Conservation (phyloP, 176 grass and related monocot species). For the Triticum timopheevii region DNA sequence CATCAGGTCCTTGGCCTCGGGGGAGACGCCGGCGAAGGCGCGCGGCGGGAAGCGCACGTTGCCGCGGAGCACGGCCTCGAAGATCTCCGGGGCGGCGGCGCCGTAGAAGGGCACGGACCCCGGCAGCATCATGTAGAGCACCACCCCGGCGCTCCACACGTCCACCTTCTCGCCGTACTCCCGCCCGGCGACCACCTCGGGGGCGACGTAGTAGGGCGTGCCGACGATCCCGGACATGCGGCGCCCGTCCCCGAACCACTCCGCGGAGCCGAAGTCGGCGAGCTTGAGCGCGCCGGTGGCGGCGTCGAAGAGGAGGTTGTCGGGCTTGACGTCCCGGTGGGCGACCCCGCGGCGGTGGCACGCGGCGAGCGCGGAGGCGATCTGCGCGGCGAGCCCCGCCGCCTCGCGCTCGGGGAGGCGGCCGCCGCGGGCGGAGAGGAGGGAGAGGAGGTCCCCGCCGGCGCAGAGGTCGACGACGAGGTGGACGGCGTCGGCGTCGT, state of each 20-base stretch:
- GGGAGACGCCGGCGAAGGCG: conserved; percentile 53
- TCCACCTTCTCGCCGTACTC: conserved; percentile 79
- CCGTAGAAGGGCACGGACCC: conserved; percentile 69
- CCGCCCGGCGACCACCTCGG: conserved; percentile 64
- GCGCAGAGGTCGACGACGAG: conserved; percentile 69
- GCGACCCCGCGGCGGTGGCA: conserved; percentile 79
- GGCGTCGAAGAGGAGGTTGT: conserved; percentile 72
- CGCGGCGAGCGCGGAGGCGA: conserved; percentile 37
- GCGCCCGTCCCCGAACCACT: conserved; percentile 62
- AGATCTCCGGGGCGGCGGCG: conserved; percentile 48
- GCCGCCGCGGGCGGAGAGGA: conserved; percentile 40
- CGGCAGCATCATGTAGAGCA: conserved; percentile 71
- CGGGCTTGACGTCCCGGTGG: conserved; percentile 88
- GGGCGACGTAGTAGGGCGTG: conserved; percentile 75
- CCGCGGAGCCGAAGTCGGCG: conserved; percentile 72
- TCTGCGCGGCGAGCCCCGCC: conserved; percentile 24
- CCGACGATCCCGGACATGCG: conserved; percentile 65
- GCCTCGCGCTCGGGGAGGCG: conserved; percentile 68
- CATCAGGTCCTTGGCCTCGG: conserved; percentile 75
- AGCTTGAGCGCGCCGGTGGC: conserved; percentile 52
- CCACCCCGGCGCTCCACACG: conserved; percentile 86
- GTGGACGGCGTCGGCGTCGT: conserved; percentile 58
- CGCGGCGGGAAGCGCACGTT: conserved; percentile 64
- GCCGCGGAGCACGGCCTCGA: conserved; percentile 58
- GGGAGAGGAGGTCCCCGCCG: conserved; percentile 53